Evolutionary conservation across 2,329 filamentous ascomycete species (phyloP).

Genomic region (Fusarium musae): DNA sequence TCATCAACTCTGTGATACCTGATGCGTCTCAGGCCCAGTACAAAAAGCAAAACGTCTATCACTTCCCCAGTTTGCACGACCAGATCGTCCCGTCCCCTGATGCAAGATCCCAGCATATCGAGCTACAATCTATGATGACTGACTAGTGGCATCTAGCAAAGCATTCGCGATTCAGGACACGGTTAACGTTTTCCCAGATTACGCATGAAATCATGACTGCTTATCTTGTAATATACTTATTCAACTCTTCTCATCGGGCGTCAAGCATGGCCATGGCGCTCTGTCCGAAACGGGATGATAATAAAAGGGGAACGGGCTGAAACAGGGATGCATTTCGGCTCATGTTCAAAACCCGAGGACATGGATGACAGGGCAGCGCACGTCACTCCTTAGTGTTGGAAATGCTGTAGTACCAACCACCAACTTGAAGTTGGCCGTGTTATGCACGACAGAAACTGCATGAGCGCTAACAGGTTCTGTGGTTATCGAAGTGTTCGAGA

Average conservation of each 20-base stretch:
- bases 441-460: slow-evolving; percentile 30
- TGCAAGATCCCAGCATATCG: slow-evolving; percentile 36
- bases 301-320: slow-evolving; percentile 35
- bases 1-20: slow-evolving; percentile 20
- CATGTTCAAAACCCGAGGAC: slow-evolving; percentile 13
- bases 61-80: slow-evolving; percentile 25
- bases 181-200: slow-evolving; percentile 30
- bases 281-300: slow-evolving; percentile 20
- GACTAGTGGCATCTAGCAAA: slow-evolving; percentile 3
- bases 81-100: slow-evolving; percentile 40
- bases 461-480: slow-evolving; percentile 32
- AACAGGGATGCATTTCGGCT: slow-evolving; percentile 32
- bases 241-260: slow-evolving; percentile 1
- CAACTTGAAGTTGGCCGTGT: not conserved
- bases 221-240: slow-evolving; percentile 12
- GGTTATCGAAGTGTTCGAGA: slow-evolving; percentile 33
- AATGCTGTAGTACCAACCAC: not conserved
- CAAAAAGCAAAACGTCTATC: slow-evolving; percentile 16
- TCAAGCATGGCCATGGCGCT: not conserved
- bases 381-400: slow-evolving; percentile 14
- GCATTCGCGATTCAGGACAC: slow-evolving; percentile 16
- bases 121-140: slow-evolving; percentile 21
- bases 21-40: slow-evolving; percentile 13
- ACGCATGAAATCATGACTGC: slow-evolving; percentile 10
- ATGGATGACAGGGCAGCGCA: slow-evolving; percentile 13